phyloP scores from a whole-genome alignment of 148 eudicot species.

The Mesembryanthemum crystallinum region DNA sequence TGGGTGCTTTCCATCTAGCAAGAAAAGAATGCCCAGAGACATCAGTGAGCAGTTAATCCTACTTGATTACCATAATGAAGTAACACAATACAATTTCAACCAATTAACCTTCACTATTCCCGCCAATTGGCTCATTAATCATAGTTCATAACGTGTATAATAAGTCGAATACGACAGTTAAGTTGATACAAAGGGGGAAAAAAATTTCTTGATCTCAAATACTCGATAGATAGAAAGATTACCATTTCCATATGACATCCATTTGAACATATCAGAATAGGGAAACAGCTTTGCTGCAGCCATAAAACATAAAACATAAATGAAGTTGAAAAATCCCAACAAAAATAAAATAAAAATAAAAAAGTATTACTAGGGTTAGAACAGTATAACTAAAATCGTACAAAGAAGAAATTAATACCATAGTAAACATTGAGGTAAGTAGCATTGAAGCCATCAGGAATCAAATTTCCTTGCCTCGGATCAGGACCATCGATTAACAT shows the following conservation, averaged over 20 bases:
- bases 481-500: constrained; percentile 59
- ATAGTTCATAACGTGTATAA: not conserved
- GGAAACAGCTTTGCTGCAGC: constrained; percentile 86
- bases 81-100: not conserved
- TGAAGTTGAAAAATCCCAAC: not conserved
- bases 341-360: not conserved
- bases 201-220: not conserved
- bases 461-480: constrained; percentile 22
- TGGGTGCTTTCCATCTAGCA: constrained; percentile 93
- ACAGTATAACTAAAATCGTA: not conserved
- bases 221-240: constrained; percentile 16
- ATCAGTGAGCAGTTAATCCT: not conserved
- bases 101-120: not conserved
- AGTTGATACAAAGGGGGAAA: not conserved
- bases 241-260: constrained; percentile 98
- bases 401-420: constrained; percentile 31
- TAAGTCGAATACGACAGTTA: not conserved
- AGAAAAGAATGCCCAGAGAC: not conserved
- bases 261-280: constrained; percentile 71
- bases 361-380: not conserved
- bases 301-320: not conserved
- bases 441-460: constrained; percentile 50
- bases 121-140: not conserved
- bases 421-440: constrained; percentile 70
- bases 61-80: not conserved